Evolutionary conservation across 192 early-diverging fungal species (phyloP).

Genomic region (Fimicolochytrium jonesii): DNA sequence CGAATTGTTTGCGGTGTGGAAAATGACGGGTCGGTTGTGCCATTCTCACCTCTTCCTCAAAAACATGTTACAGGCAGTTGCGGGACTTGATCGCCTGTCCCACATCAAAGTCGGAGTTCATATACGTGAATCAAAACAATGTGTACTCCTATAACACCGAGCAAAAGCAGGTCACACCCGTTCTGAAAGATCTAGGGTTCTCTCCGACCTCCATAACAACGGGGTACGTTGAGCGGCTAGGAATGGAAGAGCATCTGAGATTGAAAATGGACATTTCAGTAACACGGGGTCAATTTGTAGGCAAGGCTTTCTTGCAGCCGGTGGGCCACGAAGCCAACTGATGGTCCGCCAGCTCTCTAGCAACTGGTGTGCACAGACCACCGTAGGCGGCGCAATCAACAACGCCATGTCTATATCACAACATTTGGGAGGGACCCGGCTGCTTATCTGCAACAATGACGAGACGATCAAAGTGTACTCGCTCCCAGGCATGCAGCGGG

Average conservation of each 20-base stretch:
- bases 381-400: slow-evolving; percentile 78
- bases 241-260: too few relatives aligned
- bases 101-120: slow-evolving; percentile 64
- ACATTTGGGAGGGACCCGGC: slow-evolving; percentile 53
- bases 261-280: too few relatives aligned
- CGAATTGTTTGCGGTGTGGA: too few relatives aligned
- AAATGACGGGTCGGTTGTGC: too few relatives aligned
- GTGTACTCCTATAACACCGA: slow-evolving; percentile 63
- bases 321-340: slow-evolving; percentile 85
- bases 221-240: slow-evolving; percentile 39
- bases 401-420: slow-evolving; percentile 74
- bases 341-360: slow-evolving; percentile 63
- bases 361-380: slow-evolving; percentile 57
- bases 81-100: slow-evolving; percentile 84
- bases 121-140: slow-evolving; percentile 71
- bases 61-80: slow-evolving; percentile 67
- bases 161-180: slow-evolving; percentile 48
- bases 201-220: slow-evolving; percentile 72
- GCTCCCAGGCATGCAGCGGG: slow-evolving; percentile 69
- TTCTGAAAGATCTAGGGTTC: slow-evolving; percentile 72
- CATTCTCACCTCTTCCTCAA: too few relatives aligned
- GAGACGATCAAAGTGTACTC: slow-evolving; percentile 86
- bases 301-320: slow-evolving; percentile 81
- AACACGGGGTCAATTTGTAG: slow-evolving; percentile 10
- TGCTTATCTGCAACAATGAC: slow-evolving; percentile 93